Conservation (phyloP, 169 alveolate species). For the Eimeria praecox region DNA sequence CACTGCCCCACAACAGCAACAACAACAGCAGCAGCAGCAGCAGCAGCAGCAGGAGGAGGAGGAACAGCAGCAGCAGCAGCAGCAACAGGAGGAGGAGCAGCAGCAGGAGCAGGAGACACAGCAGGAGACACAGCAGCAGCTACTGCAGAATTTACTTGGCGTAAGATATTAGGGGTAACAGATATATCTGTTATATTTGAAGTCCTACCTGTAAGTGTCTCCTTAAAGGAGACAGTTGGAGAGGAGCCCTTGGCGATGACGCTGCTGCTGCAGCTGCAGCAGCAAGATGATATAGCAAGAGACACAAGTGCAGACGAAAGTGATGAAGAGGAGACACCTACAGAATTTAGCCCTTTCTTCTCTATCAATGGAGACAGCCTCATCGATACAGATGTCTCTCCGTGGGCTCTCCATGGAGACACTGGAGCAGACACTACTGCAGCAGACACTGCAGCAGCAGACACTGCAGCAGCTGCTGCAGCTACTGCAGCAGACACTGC, state of each 20-base stretch:
- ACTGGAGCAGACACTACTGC: not conserved
- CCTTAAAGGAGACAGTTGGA: not conserved
- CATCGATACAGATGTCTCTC: not conserved
- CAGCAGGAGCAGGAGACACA: conserved; percentile 29
- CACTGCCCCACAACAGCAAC: conserved; percentile 41
- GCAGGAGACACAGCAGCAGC: not conserved
- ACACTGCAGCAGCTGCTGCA: not conserved
- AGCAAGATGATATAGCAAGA: not conserved
- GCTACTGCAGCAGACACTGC: not conserved
- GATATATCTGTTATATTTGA: conserved; percentile 3
- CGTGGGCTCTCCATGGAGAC: too few relatives aligned
- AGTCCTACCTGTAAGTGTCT: not conserved
- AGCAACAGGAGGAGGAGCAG: conserved; percentile 18
- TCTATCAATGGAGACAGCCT: not conserved
- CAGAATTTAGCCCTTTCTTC: not conserved
- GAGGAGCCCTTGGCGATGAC: conserved; percentile 34
- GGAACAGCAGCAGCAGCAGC: not conserved
- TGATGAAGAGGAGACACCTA: not conserved
- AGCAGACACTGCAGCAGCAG: not conserved
- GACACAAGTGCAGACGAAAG: conserved; percentile 10
- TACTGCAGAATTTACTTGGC: not conserved
- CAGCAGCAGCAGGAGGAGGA: conserved; percentile 33
- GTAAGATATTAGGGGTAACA: not conserved
- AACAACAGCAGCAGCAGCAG: conserved; percentile 33
- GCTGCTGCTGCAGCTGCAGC: conserved; percentile 50